Percentiles rank a stretch among this genome's conserved stretches.
Evolutionary conservation across 1,139 yeast genomes (phyloP).

Genomic region (Scheffersomyces illinoinensis): DNA sequence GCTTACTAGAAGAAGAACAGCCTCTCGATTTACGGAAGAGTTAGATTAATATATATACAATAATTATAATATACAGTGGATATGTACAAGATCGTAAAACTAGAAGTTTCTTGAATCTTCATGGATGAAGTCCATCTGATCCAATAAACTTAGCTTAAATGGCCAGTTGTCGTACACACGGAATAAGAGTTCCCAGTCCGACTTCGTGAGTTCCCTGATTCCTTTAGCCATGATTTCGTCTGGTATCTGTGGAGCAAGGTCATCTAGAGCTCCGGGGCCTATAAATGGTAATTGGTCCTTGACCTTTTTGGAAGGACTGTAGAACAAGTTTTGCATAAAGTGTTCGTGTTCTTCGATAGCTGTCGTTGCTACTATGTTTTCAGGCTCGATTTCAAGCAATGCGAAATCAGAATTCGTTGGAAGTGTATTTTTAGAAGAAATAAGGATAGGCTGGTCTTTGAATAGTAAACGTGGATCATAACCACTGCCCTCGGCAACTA

Average conservation of each 20-base stretch:
- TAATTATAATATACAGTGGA: background rate
- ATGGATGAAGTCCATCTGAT: constrained; percentile 20
- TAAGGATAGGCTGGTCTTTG: constrained; percentile 39
- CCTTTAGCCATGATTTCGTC: constrained; percentile 39
- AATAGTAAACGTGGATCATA: constrained; percentile 41
- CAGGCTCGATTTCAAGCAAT: constrained; percentile 64
- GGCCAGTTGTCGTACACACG: constrained; percentile 74
- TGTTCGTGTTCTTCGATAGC: constrained; percentile 64
- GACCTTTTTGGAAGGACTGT: constrained; percentile 51
- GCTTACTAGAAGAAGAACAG: constrained; percentile 1
- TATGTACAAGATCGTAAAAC: background rate
- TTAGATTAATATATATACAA: background rate
- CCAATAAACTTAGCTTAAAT: constrained; percentile 61
- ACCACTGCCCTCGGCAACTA: constrained; percentile 27
- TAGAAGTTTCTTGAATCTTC: constrained; percentile 18
- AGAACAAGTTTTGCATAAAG: constrained; percentile 64
- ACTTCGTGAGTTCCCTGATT: constrained; percentile 51
- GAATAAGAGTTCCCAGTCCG: constrained; percentile 55
- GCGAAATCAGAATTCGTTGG: constrained; percentile 33
- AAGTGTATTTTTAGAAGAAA: constrained; percentile 22
- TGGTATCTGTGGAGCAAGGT: constrained; percentile 42
- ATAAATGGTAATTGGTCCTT: constrained; percentile 51
- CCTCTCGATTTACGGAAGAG: constrained; percentile 5
- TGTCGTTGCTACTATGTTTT: constrained; percentile 17
- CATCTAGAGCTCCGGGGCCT: constrained; percentile 85